A percentile compares a stretch with the other conserved stretches of the same genome.
These are phyloP conservation scores for Metarhizium brunneum DNA, from an alignment of 2,329 filamentous ascomycete genomes.

Conservation along the genomic window DNA sequence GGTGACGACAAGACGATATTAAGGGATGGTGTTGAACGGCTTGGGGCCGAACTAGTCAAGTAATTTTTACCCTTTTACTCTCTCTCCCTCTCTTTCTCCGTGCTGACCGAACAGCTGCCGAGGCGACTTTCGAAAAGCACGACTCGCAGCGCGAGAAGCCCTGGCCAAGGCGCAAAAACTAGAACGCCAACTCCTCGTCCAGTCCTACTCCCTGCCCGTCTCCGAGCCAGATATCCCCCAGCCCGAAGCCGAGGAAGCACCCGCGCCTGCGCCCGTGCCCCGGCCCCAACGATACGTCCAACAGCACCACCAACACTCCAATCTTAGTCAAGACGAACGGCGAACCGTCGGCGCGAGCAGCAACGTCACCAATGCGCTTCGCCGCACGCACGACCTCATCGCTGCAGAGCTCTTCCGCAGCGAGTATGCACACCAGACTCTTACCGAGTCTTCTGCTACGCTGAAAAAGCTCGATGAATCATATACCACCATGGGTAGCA, in stretches of 20 bases:
- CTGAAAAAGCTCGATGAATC: constrained; percentile 72
- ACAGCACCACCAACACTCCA: constrained; percentile 25
- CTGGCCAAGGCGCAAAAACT: constrained; percentile 63
- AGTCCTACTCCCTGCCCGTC: constrained; percentile 44
- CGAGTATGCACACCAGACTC: constrained; percentile 80
- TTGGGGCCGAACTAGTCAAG: constrained; percentile 64
- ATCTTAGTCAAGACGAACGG: constrained; percentile 56
- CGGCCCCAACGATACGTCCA: constrained; percentile 15
- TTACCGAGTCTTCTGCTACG: constrained; percentile 75
- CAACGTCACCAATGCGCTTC: constrained; percentile 76
- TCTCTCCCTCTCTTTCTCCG: too few species aligned
- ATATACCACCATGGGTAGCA: constrained; percentile 69
- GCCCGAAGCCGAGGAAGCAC: constrained; percentile 9
- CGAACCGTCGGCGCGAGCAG: constrained; percentile 64
- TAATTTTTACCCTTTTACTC: constrained; percentile 26
- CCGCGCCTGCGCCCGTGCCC: constrained; percentile 10
- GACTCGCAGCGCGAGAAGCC: constrained; percentile 67
- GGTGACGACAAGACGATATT: constrained; percentile 56
- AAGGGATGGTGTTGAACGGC: constrained; percentile 54
- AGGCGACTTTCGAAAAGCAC: constrained; percentile 69
- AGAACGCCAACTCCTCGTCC: constrained; percentile 68
- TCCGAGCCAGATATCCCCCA: constrained; percentile 21
- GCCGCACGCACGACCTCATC: constrained; percentile 81
- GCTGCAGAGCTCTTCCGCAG: constrained; percentile 75
- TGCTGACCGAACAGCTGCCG: constrained; percentile 34